Conservation (phyloP, 129 eudicot genomes). For the Silybum marianum region DNA sequence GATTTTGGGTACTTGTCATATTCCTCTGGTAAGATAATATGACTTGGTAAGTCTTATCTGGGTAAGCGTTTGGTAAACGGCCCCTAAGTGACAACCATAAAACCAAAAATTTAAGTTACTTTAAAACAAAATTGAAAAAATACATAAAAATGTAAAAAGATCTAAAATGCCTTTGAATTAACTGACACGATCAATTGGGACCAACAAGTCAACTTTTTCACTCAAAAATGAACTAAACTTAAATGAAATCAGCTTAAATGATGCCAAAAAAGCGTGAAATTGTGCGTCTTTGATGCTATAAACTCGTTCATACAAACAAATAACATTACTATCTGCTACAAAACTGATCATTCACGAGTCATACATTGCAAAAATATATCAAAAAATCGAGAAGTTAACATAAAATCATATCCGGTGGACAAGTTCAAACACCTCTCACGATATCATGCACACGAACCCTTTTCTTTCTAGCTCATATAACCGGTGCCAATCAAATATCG, state of each 20-base stretch:
- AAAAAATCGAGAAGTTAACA: not conserved
- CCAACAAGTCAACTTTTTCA: too few species aligned
- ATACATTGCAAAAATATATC: not conserved
- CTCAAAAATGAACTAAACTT: not conserved
- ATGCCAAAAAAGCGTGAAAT: not conserved
- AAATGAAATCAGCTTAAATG: not conserved
- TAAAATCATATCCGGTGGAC: not conserved
- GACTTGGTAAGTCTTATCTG: too few species aligned
- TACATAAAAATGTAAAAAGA: too few species aligned
- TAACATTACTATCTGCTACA: slow-evolving; percentile 9
- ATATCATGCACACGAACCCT: not conserved
- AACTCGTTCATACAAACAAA: slow-evolving; percentile 12
- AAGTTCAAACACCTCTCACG: not conserved
- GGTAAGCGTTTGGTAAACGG: too few species aligned
- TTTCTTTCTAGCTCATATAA: slow-evolving; percentile 3
- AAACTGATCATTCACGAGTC: not conserved
- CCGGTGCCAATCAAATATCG: not conserved
- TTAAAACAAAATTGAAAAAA: too few species aligned
- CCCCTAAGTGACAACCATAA: too few species aligned
- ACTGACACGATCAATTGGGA: too few species aligned
- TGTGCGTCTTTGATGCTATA: slow-evolving; percentile 14
- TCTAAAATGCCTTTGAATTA: too few species aligned
- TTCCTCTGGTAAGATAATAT: too few species aligned
- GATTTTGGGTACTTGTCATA: too few species aligned
- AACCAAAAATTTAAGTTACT: too few species aligned